Conservation (phyloP, 2,329 filamentous ascomycete genomes). For the Cladobotryum protrusum region DNA sequence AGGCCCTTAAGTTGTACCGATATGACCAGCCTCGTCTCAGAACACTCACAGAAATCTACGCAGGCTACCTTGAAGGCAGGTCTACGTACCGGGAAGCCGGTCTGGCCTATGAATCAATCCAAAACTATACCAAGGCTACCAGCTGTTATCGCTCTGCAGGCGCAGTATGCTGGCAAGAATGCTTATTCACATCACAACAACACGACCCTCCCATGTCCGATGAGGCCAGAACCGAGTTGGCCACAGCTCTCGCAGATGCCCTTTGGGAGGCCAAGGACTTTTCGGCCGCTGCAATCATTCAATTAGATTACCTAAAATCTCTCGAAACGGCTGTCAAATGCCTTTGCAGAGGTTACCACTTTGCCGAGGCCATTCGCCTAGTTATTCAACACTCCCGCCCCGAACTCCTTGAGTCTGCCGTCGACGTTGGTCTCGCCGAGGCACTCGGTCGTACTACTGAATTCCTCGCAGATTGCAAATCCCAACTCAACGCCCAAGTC, state of each 20-base stretch:
- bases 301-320: constrained; percentile 74
- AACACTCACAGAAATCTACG: constrained; percentile 71
- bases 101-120: constrained; percentile 82
- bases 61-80: constrained; percentile 64
- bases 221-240: constrained; percentile 59
- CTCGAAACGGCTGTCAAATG: constrained; percentile 64
- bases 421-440: constrained; percentile 77
- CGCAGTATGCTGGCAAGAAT: constrained; percentile 77
- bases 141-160: constrained; percentile 79
- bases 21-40: constrained; percentile 65
- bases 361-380: constrained; percentile 81
- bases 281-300: constrained; percentile 68
- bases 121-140: constrained; percentile 66
- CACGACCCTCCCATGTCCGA: constrained; percentile 54
- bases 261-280: constrained; percentile 83
- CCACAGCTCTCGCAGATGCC: constrained; percentile 68
- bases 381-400: constrained; percentile 54
- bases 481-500: constrained; percentile 76
- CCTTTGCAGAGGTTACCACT: constrained; percentile 81
- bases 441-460: constrained; percentile 79
- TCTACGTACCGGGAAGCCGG: constrained; percentile 83
- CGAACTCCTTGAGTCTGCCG: constrained; percentile 57
- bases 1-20: constrained; percentile 74
- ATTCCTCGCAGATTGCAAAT: constrained; percentile 86
- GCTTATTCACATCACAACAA: constrained; percentile 70